Evolutionary conservation across 345 rosid species (phyloP).

Genomic region (Gossypium rotundifolium): DNA sequence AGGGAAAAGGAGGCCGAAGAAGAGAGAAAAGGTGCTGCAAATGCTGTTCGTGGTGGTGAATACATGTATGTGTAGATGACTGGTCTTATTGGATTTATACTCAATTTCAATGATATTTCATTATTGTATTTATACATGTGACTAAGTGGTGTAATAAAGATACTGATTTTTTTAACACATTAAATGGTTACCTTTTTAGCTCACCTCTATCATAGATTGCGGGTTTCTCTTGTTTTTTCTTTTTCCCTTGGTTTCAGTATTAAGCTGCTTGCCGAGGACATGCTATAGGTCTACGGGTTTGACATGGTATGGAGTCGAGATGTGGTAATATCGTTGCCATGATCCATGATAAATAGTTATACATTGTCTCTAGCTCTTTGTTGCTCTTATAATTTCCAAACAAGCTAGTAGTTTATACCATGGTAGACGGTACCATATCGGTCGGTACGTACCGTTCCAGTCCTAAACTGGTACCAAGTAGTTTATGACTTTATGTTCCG

Average conservation of each 20-base stretch:
- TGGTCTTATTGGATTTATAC: not conserved
- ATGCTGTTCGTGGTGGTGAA: slow-evolving; percentile 90
- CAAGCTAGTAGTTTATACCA: not conserved
- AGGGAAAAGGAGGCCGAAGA: slow-evolving; percentile 82
- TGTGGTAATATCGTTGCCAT: not conserved
- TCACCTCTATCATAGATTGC: too few relatives aligned
- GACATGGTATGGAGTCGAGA: not conserved
- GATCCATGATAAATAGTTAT: not conserved
- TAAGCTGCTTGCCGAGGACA: not conserved
- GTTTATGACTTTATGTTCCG: too few relatives aligned
- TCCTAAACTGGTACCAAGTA: too few relatives aligned
- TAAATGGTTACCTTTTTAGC: not conserved
- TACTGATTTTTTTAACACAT: not conserved
- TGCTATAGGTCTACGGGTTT: not conserved
- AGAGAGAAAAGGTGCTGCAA: slow-evolving; percentile 87
- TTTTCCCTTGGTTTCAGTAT: not conserved
- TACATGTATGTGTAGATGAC: slow-evolving; percentile 69
- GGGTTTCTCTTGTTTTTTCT: too few relatives aligned
- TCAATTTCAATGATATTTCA: not conserved
- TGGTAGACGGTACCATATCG: too few relatives aligned
- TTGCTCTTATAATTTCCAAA: not conserved
- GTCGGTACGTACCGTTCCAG: too few relatives aligned
- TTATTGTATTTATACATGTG: slow-evolving; percentile 1
- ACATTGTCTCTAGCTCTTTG: not conserved
- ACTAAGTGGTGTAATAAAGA: not conserved